These are phyloP conservation scores for Rhododendron griersonianum DNA, from an alignment of 148 eudicot genomes.

Conservation along the genomic window DNA sequence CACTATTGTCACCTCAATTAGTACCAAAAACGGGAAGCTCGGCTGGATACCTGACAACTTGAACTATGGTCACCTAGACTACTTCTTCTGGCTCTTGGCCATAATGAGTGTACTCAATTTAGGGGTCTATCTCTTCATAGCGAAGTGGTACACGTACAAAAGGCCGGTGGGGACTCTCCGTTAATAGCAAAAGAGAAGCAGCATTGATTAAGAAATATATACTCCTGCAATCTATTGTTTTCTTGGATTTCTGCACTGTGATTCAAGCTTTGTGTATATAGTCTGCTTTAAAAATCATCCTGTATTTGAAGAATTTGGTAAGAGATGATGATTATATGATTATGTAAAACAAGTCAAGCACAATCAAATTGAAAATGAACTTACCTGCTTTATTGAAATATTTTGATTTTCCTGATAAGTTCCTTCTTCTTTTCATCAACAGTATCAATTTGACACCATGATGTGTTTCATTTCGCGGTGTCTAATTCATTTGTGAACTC, in stretches of 20 bases:
- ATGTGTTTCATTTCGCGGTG: background rate
- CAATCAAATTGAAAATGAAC: background rate
- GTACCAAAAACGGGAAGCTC: slow-evolving; percentile 34
- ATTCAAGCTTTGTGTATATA: background rate
- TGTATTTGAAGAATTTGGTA: background rate
- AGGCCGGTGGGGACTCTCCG: slow-evolving; percentile 14
- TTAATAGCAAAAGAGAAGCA: background rate
- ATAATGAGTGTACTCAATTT: slow-evolving; percentile 42
- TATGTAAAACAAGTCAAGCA: background rate
- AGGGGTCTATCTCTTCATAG: slow-evolving; percentile 31
- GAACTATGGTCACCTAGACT: slow-evolving; percentile 47
- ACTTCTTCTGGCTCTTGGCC: slow-evolving; percentile 60
- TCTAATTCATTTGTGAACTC: background rate
- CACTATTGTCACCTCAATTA: slow-evolving; percentile 35
- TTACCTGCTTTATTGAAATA: background rate
- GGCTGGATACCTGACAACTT: slow-evolving; percentile 61
- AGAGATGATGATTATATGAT: background rate
- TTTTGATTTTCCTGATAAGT: background rate
- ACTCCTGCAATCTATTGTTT: background rate
- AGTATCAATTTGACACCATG: background rate
- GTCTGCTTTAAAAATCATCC: background rate
- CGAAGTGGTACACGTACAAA: slow-evolving; percentile 44
- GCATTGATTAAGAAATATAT: background rate
- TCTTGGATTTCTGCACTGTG: background rate
- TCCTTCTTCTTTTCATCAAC: background rate